Base-by-base conservation (phyloP, 83 land plant genomes). In the Picea mariana region DNA sequence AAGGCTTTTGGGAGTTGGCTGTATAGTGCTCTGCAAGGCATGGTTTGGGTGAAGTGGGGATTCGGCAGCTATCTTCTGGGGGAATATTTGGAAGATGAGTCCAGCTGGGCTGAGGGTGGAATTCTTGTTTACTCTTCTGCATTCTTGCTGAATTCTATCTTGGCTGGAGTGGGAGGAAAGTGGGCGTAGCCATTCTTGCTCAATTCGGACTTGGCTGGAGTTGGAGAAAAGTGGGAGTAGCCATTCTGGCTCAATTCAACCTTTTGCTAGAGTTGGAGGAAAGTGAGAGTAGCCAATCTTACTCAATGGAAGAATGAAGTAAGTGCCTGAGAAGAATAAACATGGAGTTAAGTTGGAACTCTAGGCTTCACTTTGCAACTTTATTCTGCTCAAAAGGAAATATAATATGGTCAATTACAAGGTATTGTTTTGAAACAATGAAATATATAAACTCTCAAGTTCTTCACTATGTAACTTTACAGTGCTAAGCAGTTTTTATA, bases 81-180 rank as follows among this genome's bases (percentile, higher is more conserved):
- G 66, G 66, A 63, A 2, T 63, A 63, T 6, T n/a, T 63, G 24
- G 66, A 63, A 18, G 65, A 63, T 63, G 65, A 63, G 20, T 63
- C 65, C 21, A 63, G 65, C 20, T 63, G 65, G 65, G 65, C 21
- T 63, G 65, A 63, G 21, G 23, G 65, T 63, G 65, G 65, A 63
- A 63, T 63, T 63, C 65, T 63, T 63, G 65, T 63, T 7, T 63
- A 63, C 23, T 63, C 65, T 18, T 63, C 65, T 63, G 65, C 65
- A 18, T 63, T 63, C 65, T 63, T 63, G 65, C 65, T 63, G 6
- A n/a, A 18, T 63, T 4, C 21, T 20, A 63, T 63, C 8, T 20
- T 63, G 8, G 65, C 65, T 63, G 65, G 65, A 17, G 65, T 62
- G 18, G 65, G 65, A 62, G 65, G 65, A 62, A 62, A 62, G 21